Evolutionary conservation across 1,284 basidiomycete species (phyloP).

Genomic region (Ganoderma lingzhi): DNA sequence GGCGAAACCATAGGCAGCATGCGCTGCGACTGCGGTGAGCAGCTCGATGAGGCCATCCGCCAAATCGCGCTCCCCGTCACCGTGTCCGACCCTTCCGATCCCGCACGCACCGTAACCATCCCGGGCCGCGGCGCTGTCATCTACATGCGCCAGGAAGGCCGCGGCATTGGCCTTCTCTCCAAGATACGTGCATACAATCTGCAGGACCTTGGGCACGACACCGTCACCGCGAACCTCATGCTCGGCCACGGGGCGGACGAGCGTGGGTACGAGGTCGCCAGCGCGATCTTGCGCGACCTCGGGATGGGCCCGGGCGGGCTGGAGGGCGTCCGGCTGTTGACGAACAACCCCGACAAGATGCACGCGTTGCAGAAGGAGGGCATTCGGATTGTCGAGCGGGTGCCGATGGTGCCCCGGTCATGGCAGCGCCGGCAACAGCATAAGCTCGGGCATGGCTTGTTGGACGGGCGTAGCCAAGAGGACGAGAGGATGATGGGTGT

Average conservation of each 20-base stretch:
- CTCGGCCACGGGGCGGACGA: conserved; percentile 96
- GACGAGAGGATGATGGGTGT: conserved; percentile 69
- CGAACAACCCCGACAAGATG: conserved; percentile 99
- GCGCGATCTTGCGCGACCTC: conserved; percentile 89
- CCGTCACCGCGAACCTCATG: conserved; percentile 96
- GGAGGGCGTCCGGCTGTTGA: conserved; percentile 84
- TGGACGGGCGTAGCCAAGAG: conserved; percentile 39
- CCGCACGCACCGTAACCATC: conserved; percentile 49
- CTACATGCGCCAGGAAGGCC: conserved; percentile 98
- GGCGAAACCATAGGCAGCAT: conserved; percentile 98
- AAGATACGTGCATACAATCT: conserved; percentile 99
- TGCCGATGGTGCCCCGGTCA: conserved; percentile 94
- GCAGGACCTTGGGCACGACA: conserved; percentile 98
- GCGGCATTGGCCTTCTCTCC: conserved; percentile 95
- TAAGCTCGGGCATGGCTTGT: conserved; percentile 33
- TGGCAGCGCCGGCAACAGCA: conserved; percentile 68
- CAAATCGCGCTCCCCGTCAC: conserved; percentile 84
- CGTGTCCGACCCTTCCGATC: conserved; percentile 47
- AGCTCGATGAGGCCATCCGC: conserved; percentile 95
- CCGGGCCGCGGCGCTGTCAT: conserved; percentile 94
- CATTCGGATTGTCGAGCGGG: conserved; percentile 83
- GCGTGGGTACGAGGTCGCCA: conserved; percentile 92
- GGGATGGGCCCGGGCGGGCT: conserved; percentile 70
- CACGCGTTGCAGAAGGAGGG: conserved; percentile 88
- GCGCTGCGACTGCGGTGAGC: conserved; percentile 99